These are phyloP conservation scores for Coemansia sp. DNA, from an alignment of 192 early-diverging fungal species.

Conservation along the genomic window DNA sequence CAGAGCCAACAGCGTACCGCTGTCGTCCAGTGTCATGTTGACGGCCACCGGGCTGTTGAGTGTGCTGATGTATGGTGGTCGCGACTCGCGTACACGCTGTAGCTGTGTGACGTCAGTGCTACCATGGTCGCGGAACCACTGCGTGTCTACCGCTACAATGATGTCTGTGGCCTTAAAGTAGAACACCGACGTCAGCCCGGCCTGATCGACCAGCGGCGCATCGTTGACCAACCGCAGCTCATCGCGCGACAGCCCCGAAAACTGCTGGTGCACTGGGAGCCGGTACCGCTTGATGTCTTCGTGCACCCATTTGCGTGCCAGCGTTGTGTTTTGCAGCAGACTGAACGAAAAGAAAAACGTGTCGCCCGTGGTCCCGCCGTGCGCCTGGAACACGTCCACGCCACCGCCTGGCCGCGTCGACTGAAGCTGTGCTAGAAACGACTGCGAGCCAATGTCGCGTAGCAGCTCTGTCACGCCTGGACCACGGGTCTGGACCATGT, in stretches of 20 bases:
- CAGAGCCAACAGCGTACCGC: constrained; percentile 51
- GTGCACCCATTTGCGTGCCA: constrained; percentile 23
- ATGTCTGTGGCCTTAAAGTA: constrained; percentile 56
- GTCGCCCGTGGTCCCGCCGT: constrained; percentile 38
- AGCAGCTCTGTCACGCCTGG: constrained; percentile 39
- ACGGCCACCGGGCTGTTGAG: constrained; percentile 53
- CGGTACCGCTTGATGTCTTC: constrained; percentile 49
- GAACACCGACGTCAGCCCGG: constrained; percentile 44
- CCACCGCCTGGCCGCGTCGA: constrained; percentile 38
- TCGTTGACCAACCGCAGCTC: constrained; percentile 54
- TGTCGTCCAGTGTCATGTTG: constrained; percentile 54
- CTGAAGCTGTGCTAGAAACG: constrained; percentile 41
- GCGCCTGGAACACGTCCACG: constrained; percentile 48
- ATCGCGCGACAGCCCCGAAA: constrained; percentile 53
- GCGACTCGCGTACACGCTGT: constrained; percentile 54
- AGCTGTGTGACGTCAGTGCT: constrained; percentile 47
- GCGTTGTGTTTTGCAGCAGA: constrained; percentile 49
- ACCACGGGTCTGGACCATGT: constrained; percentile 26
- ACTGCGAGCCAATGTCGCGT: constrained; percentile 44
- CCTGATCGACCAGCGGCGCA: constrained; percentile 46
- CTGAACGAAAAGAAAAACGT: constrained; percentile 54
- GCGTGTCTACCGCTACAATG: constrained; percentile 45
- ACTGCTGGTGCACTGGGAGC: constrained; percentile 51
- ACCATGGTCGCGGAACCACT: constrained; percentile 54
- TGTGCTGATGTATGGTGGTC: constrained; percentile 56